phyloP scores from a whole-genome alignment of 2,329 filamentous ascomycete genomes.

The Aspergillus tamarii region DNA sequence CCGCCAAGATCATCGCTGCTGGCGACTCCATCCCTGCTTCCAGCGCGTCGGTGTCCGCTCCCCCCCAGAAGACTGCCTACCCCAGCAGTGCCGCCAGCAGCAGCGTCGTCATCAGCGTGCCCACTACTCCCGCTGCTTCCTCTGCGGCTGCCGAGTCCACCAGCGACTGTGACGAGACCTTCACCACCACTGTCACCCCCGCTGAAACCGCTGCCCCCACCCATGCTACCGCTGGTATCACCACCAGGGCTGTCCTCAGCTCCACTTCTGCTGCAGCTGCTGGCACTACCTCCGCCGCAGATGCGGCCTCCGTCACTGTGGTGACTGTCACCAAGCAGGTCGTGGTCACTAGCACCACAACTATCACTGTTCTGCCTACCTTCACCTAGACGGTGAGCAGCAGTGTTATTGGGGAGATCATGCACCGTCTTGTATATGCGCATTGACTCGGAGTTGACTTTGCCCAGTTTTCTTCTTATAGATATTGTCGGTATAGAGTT shows the following conservation, averaged over 20 bases:
- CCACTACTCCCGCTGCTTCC: neutral
- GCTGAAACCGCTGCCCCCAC: neutral
- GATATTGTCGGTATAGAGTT: neutral
- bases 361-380: slow-evolving; percentile 14
- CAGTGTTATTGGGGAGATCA: neutral
- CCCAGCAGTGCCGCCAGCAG: neutral
- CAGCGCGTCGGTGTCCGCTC: neutral
- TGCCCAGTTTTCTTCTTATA: neutral
- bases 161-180: neutral
- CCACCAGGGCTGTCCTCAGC: neutral
- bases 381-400: slow-evolving; percentile 4
- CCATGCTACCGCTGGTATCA: neutral
- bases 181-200: neutral
- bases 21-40: slow-evolving; percentile 2
- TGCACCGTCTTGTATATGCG: neutral
- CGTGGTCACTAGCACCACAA: slow-evolving; percentile 13
- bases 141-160: neutral
- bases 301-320: neutral
- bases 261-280: neutral
- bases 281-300: slow-evolving; percentile 3
- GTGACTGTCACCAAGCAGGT: slow-evolving; percentile 10
- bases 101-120: neutral
- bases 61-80: slow-evolving; percentile 6
- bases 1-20: slow-evolving; percentile 54
- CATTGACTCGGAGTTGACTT: neutral